Base-by-base conservation (phyloP, 1,139 yeast genomes). In the Geotrichum aggregatum region DNA sequence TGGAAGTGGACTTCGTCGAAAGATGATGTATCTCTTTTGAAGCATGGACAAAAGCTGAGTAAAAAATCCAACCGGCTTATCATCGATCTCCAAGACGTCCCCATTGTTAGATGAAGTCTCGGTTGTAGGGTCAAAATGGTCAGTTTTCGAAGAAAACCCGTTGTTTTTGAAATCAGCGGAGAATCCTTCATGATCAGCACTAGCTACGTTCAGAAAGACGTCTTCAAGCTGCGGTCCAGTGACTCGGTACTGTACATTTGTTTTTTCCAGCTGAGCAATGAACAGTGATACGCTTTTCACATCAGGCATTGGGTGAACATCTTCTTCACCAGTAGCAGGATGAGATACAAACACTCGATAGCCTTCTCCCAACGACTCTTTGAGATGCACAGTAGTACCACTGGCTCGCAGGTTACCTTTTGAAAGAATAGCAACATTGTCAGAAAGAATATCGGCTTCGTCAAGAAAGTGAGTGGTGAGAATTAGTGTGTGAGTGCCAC, bases 401-500 rank as follows among this genome's bases (percentile, higher is more conserved):
- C 58, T 58, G 3, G 67, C 69, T 34, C 59, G 60, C 40, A 69
- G 51, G 3, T 50, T 55, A 3, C 73, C 73, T 47, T 62, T 63
- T 13, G 70, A 65, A 58, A 69, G 52, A 47, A 69, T 62, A 8
- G 67, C 70, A 43, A 69, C 59, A n/a, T 64, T 56, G 54, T 69
- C 73, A 24, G 71, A 65, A 3, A 70, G 60, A 30, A 69, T 52
- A 50, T 69, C 73, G 1, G 73, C 73, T 47, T 69, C 73, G 47
- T 69, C 73, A 33, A 69, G 57, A 50, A 69, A 69, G 51, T 69
- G 73, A 1, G 73, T 69, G 0, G 73, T 70, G 28, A 70, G 59
- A 39, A 69, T 60, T 38, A 69, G 58, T 2, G 70, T 64, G 34
- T 57, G 54, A 14, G 62, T 52, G 3, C 66, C 69, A 22, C 71